Conservation (phyloP, 306 rosid species). For the Cajanus cajan region DNA sequence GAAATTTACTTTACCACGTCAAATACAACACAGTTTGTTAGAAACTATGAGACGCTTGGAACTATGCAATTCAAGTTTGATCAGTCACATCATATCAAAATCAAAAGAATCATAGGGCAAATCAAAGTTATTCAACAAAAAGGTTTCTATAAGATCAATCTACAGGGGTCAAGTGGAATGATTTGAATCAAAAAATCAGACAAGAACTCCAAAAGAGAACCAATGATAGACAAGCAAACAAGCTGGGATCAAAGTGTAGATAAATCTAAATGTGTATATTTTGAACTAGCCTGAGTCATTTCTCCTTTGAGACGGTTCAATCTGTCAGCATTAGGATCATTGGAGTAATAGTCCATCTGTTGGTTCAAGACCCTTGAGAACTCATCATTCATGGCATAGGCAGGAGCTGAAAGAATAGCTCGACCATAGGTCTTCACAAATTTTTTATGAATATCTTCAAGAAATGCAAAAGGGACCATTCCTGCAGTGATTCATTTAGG, state of each 20-base stretch:
- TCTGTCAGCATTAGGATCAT: conserved; percentile 84
- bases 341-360: conserved; percentile 84
- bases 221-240: background rate
- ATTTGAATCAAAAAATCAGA: background rate
- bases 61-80: background rate
- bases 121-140: background rate
- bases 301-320: conserved; percentile 92
- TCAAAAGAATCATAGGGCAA: background rate
- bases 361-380: conserved; percentile 86
- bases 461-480: conserved; percentile 82
- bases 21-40: background rate
- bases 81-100: background rate
- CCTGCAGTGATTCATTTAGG: conserved; percentile 45
- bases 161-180: background rate
- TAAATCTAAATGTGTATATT: background rate
- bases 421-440: conserved; percentile 83
- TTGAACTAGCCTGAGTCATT: conserved; percentile 80
- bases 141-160: background rate
- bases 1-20: background rate
- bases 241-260: background rate
- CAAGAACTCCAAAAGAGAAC: background rate
- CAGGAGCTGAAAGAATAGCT: conserved; percentile 75
- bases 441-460: conserved; percentile 83
- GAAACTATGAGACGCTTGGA: background rate
- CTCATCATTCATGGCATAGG: conserved; percentile 91